Evolutionary conservation across 345 rosid genomes (phyloP).

Genomic region (Isatis tinctoria): DNA sequence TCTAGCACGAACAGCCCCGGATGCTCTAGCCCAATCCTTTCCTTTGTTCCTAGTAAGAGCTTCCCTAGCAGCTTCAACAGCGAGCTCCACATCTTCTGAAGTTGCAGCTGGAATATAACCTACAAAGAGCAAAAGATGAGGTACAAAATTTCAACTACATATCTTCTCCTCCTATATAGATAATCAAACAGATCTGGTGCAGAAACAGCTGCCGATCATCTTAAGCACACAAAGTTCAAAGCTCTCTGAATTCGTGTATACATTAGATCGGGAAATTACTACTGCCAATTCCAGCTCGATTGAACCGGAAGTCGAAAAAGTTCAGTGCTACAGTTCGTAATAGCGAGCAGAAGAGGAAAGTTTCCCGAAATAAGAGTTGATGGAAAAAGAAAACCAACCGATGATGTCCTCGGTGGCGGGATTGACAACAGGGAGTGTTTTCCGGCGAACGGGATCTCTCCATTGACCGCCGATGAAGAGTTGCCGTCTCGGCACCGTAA

Average conservation of each 20-base stretch:
- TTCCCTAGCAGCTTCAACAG: slow-evolving; percentile 77
- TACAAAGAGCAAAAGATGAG: slow-evolving; percentile 22
- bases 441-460: slow-evolving; percentile 63
- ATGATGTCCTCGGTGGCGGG: slow-evolving; percentile 78
- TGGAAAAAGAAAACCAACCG: slow-evolving; percentile 38
- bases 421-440: slow-evolving; percentile 67
- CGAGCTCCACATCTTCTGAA: slow-evolving; percentile 85
- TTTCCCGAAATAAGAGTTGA: neutral
- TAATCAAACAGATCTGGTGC: slow-evolving; percentile 7
- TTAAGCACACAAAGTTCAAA: neutral
- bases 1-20: slow-evolving; percentile 86
- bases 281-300: neutral
- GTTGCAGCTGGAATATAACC: slow-evolving; percentile 97
- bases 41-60: slow-evolving; percentile 80
- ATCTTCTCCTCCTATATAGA: neutral
- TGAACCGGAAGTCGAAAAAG: neutral
- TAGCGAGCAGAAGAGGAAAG: neutral
- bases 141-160: neutral
- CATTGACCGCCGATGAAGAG: slow-evolving; percentile 87
- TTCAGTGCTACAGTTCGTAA: neutral
- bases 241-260: neutral
- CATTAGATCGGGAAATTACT: neutral
- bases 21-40: slow-evolving; percentile 67
- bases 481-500: slow-evolving; percentile 52
- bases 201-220: neutral